Conservation (phyloP, 768 basidiomycete species). For the Galerina sulciceps region DNA sequence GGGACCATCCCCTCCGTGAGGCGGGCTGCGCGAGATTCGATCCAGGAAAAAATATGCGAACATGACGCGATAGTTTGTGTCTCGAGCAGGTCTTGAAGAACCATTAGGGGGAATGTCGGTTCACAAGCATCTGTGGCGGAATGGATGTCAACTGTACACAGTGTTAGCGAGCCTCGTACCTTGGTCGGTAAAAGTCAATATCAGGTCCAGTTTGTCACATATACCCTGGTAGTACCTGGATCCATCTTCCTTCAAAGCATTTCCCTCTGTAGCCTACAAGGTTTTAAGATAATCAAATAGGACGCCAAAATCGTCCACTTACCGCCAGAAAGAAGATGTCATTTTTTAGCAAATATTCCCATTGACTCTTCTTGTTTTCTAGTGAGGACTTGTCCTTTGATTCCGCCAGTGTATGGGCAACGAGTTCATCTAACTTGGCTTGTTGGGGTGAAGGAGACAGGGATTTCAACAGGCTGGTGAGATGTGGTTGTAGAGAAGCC, state of each 20-base stretch:
- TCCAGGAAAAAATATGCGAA: conserved; percentile 88
- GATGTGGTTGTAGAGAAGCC: conserved; percentile 54
- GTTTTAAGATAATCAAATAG: neutral
- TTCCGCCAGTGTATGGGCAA: conserved; percentile 47
- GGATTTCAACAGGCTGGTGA: conserved; percentile 54
- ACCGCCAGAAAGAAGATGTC: conserved; percentile 78
- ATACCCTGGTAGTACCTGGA: conserved; percentile 66
- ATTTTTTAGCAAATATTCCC: conserved; percentile 75
- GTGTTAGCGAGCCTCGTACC: conserved; percentile 44
- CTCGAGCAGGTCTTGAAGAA: conserved; percentile 84
- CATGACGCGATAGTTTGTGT: conserved; percentile 85
- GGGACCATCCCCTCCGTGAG: conserved; percentile 82
- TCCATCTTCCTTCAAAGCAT: conserved; percentile 55
- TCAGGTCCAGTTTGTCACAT: conserved; percentile 68
- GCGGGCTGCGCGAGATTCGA: conserved; percentile 70
- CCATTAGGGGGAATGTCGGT: conserved; percentile 67
- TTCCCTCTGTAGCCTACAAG: conserved; percentile 67
- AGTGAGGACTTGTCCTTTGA: conserved; percentile 44
- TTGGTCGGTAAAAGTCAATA: conserved; percentile 77
- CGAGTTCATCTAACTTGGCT: conserved; percentile 50
- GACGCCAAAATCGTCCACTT: conserved; percentile 28
- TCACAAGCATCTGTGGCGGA: conserved; percentile 71
- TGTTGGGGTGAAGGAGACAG: conserved; percentile 58
- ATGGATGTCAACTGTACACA: neutral
- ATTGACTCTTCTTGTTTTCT: conserved; percentile 71